phyloP scores from a whole-genome alignment of 106 monocot species.

The Platanthera guangdongensis region DNA sequence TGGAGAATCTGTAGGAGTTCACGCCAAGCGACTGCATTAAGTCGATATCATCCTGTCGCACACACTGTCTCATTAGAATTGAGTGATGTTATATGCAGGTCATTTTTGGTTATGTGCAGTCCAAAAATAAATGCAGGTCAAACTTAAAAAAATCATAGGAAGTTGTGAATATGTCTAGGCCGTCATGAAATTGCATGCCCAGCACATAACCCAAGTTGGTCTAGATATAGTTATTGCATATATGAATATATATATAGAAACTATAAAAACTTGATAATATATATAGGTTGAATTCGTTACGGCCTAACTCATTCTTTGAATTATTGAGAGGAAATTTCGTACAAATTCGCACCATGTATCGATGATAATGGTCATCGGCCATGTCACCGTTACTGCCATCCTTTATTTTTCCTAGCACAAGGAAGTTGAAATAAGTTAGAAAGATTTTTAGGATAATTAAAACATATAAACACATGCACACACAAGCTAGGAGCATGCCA shows the following conservation, averaged over 20 bases:
- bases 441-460: not conserved
- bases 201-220: no score
- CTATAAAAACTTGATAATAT: no score
- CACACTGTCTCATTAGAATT: not conserved
- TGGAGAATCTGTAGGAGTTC: conserved; percentile 25
- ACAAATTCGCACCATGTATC: conserved; percentile 8
- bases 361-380: conserved; percentile 20
- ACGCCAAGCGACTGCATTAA: conserved; percentile 23
- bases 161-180: no score
- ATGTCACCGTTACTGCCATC: conserved; percentile 28
- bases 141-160: not conserved
- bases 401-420: conserved; percentile 23
- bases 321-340: not conserved
- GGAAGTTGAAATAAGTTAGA: not conserved
- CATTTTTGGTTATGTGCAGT: no score
- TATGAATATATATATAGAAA: no score
- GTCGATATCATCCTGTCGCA: conserved; percentile 14
- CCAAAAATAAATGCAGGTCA: no score
- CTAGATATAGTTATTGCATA: no score
- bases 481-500: no score
- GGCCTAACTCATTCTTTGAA: not conserved
- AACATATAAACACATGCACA: not conserved
- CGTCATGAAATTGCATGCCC: no score
- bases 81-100: not conserved
- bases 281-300: no score